Evolutionary conservation across 2,329 filamentous ascomycete genomes (phyloP).

Genomic region (Cytospora mali): DNA sequence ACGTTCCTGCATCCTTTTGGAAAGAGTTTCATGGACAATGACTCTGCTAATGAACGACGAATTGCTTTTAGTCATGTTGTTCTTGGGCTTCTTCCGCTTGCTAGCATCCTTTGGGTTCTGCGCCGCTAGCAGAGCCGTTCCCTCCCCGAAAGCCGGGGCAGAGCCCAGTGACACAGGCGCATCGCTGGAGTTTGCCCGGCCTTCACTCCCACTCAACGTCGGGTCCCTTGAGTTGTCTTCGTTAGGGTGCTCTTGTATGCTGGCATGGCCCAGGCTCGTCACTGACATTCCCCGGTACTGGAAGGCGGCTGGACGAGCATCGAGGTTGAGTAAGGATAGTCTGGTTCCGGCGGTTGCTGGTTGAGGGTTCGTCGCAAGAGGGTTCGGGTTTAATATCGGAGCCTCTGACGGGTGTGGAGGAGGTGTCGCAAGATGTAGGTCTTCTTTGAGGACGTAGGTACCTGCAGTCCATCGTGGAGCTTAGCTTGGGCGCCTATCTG

Average conservation of each 20-base stretch:
- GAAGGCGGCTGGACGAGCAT: constrained; percentile 60
- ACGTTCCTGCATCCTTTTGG: constrained; percentile 79
- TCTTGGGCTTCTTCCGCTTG: constrained; percentile 93
- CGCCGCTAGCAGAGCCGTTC: constrained; percentile 72
- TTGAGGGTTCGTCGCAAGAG: constrained; percentile 80
- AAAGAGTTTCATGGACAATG: constrained; percentile 81
- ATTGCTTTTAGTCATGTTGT: constrained; percentile 97
- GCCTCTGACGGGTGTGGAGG: constrained; percentile 95
- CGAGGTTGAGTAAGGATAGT: constrained; percentile 74
- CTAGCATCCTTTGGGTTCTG: constrained; percentile 69
- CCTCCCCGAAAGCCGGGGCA: constrained; percentile 79
- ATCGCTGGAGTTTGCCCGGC: constrained; percentile 57
- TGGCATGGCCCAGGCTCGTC: constrained; percentile 50
- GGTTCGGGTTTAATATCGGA: constrained; percentile 84
- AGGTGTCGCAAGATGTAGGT: constrained; percentile 88
- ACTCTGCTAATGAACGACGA: constrained; percentile 98
- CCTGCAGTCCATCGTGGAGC: constrained; percentile 52
- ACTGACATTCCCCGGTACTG: constrained; percentile 58
- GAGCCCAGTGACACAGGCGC: constrained; percentile 46
- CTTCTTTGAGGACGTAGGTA: constrained; percentile 87
- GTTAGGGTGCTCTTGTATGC: constrained; percentile 64
- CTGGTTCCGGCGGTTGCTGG: constrained; percentile 86
- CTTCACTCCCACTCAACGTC: constrained; percentile 57
- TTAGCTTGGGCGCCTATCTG: constrained; percentile 3
- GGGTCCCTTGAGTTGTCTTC: constrained; percentile 64